Percentiles rank a stretch among this genome's conserved stretches.
These are phyloP conservation scores for Magnusiomyces sp. DNA, from an alignment of 1,139 yeast genomes.

Conservation along the genomic window DNA sequence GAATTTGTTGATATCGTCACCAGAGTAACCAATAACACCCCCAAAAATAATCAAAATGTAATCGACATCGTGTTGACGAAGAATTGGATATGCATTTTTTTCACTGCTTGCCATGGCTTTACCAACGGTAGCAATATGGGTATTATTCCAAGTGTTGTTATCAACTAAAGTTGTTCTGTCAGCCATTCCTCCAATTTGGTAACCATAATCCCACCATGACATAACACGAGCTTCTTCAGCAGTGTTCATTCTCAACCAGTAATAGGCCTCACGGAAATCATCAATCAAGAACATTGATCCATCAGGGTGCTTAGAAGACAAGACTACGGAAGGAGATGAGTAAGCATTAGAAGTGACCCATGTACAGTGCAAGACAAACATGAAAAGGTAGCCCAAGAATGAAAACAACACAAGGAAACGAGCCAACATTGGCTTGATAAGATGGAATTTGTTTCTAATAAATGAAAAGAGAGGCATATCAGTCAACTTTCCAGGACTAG, in stretches of 20 bases:
- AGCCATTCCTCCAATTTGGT: slow-evolving; percentile 99
- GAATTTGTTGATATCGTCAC: slow-evolving; percentile 95
- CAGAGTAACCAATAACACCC: slow-evolving; percentile 86
- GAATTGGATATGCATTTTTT: slow-evolving; percentile 78
- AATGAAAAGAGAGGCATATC: slow-evolving; percentile 17
- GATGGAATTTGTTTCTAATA: slow-evolving; percentile 13
- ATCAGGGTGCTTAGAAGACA: slow-evolving; percentile 76
- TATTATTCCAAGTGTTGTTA: slow-evolving; percentile 98
- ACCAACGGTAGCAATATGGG: slow-evolving; percentile 99
- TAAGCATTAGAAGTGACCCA: slow-evolving; percentile 96
- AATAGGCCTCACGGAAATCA: slow-evolving; percentile 97
- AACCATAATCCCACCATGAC: slow-evolving; percentile 99
- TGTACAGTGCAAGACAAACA: slow-evolving; percentile 90
- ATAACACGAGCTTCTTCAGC: slow-evolving; percentile 91
- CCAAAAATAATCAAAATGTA: slow-evolving; percentile 91
- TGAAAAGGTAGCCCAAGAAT: slow-evolving; percentile 62
- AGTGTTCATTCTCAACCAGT: slow-evolving; percentile 98
- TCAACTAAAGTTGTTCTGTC: slow-evolving; percentile 97
- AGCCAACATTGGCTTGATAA: slow-evolving; percentile 38
- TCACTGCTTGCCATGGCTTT: slow-evolving; percentile 92
- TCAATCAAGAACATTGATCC: slow-evolving; percentile 84
- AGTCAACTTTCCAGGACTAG: slow-evolving; percentile 12
- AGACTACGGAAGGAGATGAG: slow-evolving; percentile 95
- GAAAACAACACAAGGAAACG: slow-evolving; percentile 59
- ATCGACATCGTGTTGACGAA: slow-evolving; percentile 89